These are phyloP conservation scores for Aspergillus neotritici DNA, from an alignment of 2,329 filamentous ascomycete genomes.

Conservation along the genomic window DNA sequence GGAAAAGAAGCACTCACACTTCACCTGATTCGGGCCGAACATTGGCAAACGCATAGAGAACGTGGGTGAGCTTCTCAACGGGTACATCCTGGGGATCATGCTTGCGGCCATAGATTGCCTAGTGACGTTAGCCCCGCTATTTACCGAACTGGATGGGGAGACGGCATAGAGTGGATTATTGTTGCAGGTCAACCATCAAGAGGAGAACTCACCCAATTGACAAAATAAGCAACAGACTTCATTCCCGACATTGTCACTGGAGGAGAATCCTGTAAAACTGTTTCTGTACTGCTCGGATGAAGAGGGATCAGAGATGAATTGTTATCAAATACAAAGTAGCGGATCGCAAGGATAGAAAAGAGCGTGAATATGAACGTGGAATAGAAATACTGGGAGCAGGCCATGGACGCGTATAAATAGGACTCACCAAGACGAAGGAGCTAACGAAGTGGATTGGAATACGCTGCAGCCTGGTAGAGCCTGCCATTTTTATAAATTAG, in stretches of 20 bases:
- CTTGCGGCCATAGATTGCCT: slow-evolving; percentile 79
- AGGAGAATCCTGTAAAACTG: slow-evolving; percentile 8
- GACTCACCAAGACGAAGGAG: background rate
- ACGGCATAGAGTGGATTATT: background rate
- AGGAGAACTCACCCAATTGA: slow-evolving; percentile 39
- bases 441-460: background rate
- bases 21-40: slow-evolving; percentile 71
- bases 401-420: slow-evolving; percentile 8
- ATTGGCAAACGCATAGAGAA: slow-evolving; percentile 87
- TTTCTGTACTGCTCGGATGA: slow-evolving; percentile 5
- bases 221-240: slow-evolving; percentile 39
- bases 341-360: slow-evolving; percentile 7
- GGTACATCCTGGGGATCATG: slow-evolving; percentile 77
- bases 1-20: slow-evolving; percentile 49
- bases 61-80: slow-evolving; percentile 72
- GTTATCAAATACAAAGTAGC: slow-evolving; percentile 7
- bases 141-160: slow-evolving; percentile 2
- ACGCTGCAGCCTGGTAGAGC: slow-evolving; percentile 22
- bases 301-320: slow-evolving; percentile 7
- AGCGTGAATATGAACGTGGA: slow-evolving; percentile 5
- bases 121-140: background rate
- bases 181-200: background rate
- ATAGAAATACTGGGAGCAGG: slow-evolving; percentile 5
- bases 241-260: slow-evolving; percentile 23
- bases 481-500: slow-evolving; percentile 4